These are phyloP conservation scores for Roridomyces roridus DNA, from an alignment of 768 basidiomycete genomes.

Conservation along the genomic window DNA sequence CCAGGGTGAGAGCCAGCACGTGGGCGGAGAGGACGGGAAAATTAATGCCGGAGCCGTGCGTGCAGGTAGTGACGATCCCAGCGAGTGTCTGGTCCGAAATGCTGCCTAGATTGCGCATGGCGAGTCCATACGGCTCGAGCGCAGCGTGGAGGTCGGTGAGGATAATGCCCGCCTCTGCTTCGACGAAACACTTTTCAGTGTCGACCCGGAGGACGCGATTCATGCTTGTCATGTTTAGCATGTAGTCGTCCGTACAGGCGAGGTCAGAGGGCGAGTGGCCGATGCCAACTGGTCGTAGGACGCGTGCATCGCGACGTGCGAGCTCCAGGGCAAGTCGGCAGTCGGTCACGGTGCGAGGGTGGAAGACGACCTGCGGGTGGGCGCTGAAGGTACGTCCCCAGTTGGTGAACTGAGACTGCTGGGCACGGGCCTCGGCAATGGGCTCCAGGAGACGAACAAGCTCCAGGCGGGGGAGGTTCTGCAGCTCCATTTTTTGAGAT, in stretches of 20 bases:
- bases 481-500: neutral
- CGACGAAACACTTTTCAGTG: slow-evolving; percentile 65
- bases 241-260: slow-evolving; percentile 86
- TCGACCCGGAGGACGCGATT: slow-evolving; percentile 43
- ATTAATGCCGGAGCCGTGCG: slow-evolving; percentile 87
- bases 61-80: slow-evolving; percentile 92
- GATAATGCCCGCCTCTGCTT: slow-evolving; percentile 80
- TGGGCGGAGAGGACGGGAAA: slow-evolving; percentile 85
- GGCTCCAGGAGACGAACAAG: slow-evolving; percentile 62
- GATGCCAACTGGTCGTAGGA: slow-evolving; percentile 83
- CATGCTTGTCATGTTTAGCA: slow-evolving; percentile 81
- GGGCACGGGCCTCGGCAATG: slow-evolving; percentile 59
- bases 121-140: slow-evolving; percentile 72
- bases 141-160: slow-evolving; percentile 74
- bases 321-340: slow-evolving; percentile 82
- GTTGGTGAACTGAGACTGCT: slow-evolving; percentile 57
- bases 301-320: slow-evolving; percentile 72
- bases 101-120: slow-evolving; percentile 92
- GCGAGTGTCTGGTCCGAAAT: slow-evolving; percentile 96
- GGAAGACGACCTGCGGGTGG: slow-evolving; percentile 72
- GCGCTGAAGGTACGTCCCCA: slow-evolving; percentile 88
- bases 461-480: slow-evolving; percentile 48
- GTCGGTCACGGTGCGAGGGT: slow-evolving; percentile 71
- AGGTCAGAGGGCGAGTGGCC: slow-evolving; percentile 96
- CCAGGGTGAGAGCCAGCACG: slow-evolving; percentile 75